Base-by-base conservation (phyloP, 169 alveolate genomes). In the Plasmodium ovale region DNA sequence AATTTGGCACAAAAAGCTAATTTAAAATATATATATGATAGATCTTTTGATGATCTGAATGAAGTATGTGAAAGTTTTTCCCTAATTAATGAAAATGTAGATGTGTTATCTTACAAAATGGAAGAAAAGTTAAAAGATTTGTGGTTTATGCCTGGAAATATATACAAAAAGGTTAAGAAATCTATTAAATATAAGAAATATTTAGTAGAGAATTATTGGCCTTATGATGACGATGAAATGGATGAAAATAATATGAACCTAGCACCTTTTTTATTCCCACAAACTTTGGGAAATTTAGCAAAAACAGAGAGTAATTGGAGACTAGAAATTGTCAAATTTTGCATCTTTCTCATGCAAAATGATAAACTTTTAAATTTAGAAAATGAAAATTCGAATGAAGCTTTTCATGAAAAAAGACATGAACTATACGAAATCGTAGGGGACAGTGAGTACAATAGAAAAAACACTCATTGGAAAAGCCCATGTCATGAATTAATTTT, bases 61-160 rank as follows among this genome's bases (percentile, higher is more conserved):
- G 88, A 77, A 62, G 77, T 77, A 4, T 77, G 88, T 29, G 88
- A 77, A 77, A 42, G 59, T 27, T 77, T 77, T 16, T 47, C 88
- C 7, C 39, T 77, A 33, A 77, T 77, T 14, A 77, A 77, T 35
- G 88, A 77, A 77, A 77, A 64, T 42, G 74, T 77, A n/a, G 88
- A 77, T 67, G 91, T 65, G 14, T 53, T 84, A 53, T 59, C 91
- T 23, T 84, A 42, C 54, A 64, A 77, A 37, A 64, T 93, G 25
- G 94, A 93, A 65, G 72, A 87, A 51, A 70, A 79, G 23, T 51
- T 93, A 47, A 87, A 88, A 37, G 72, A 91, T 44, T 90, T 91
- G 44, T 93, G 96, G 96, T 72, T 89, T 59, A 94, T 91, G 82
- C 96, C 96, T 6, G 96, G 96, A 58, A 29, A 39, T 65, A 60